A percentile compares a stretch with the other conserved stretches of the same genome.
phyloP scores from a whole-genome alignment of 2,329 filamentous ascomycete species.

The Neopestalotiopsis sp. region DNA sequence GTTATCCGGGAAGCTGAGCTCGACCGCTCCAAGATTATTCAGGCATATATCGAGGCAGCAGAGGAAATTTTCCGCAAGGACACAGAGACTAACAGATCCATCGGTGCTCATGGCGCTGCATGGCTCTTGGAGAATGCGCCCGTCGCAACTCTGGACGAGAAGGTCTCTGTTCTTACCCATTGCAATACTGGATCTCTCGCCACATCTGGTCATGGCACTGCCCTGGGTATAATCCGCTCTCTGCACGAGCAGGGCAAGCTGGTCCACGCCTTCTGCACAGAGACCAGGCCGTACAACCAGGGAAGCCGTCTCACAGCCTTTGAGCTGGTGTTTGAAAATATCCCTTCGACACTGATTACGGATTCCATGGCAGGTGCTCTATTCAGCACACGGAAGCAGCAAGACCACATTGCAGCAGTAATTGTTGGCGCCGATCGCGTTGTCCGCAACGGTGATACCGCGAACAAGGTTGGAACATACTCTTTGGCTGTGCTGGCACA shows the following conservation, averaged over 20 bases:
- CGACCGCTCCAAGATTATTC: slow-evolving; percentile 60
- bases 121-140: slow-evolving; percentile 74
- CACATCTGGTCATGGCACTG: slow-evolving; percentile 96
- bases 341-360: slow-evolving; percentile 89
- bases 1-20: slow-evolving; percentile 59
- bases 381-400: slow-evolving; percentile 66
- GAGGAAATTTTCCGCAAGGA: slow-evolving; percentile 89
- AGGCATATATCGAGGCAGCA: slow-evolving; percentile 77
- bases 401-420: slow-evolving; percentile 78
- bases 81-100: slow-evolving; percentile 83
- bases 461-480: slow-evolving; percentile 98
- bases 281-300: slow-evolving; percentile 97
- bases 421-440: slow-evolving; percentile 96
- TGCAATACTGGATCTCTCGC: slow-evolving; percentile 98
- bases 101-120: slow-evolving; percentile 80
- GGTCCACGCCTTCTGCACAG: slow-evolving; percentile 90
- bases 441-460: slow-evolving; percentile 94
- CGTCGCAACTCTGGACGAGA: slow-evolving; percentile 49
- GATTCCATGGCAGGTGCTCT: slow-evolving; percentile 96
- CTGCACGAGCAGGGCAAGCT: slow-evolving; percentile 71
- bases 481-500: slow-evolving; percentile 87
- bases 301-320: slow-evolving; percentile 93
- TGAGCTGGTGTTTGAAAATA: slow-evolving; percentile 91
- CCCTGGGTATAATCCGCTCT: slow-evolving; percentile 89
- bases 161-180: slow-evolving; percentile 88